Conservation (phyloP, 441 rosid genomes). For the Syzygium syzygioides region DNA sequence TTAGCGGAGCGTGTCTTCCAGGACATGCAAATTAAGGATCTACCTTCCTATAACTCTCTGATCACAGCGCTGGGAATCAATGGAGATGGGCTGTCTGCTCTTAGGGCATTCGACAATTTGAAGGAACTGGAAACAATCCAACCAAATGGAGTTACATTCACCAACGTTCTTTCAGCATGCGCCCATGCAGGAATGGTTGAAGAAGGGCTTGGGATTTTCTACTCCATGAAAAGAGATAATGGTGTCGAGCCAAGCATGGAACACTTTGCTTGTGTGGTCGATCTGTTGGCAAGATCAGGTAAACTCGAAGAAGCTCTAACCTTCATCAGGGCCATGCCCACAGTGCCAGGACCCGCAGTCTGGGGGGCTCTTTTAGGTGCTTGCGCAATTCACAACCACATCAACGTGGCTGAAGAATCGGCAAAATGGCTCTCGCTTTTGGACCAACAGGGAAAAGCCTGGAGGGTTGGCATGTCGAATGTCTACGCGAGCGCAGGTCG, state of each 20-base stretch:
- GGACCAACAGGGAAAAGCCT: slow-evolving; percentile 12
- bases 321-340: slow-evolving; percentile 2
- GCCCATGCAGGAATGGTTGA: background rate
- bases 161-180: slow-evolving; percentile 1
- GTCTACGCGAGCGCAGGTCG: slow-evolving; percentile 16
- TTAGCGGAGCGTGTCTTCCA: slow-evolving; percentile 14
- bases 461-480: slow-evolving; percentile 23
- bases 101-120: background rate
- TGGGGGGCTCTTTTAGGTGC: slow-evolving; percentile 27
- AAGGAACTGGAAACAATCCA: background rate
- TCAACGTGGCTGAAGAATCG: slow-evolving; percentile 3
- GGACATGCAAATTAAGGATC: slow-evolving; percentile 4
- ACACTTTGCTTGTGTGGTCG: slow-evolving; percentile 25
- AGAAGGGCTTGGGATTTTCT: background rate
- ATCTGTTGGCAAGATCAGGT: slow-evolving; percentile 24
- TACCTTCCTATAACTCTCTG: slow-evolving; percentile 4
- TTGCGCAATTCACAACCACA: slow-evolving; percentile 1
- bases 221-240: background rate
- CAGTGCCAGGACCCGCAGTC: background rate
- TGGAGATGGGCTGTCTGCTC: background rate
- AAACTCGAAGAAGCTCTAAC: slow-evolving; percentile 24
- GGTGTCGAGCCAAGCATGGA: slow-evolving; percentile 15
- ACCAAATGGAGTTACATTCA: background rate
- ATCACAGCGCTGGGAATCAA: slow-evolving; percentile 9
- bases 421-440: background rate